phyloP scores from a whole-genome alignment of 1,139 yeast genomes.

The Zygoascus meyerae region DNA sequence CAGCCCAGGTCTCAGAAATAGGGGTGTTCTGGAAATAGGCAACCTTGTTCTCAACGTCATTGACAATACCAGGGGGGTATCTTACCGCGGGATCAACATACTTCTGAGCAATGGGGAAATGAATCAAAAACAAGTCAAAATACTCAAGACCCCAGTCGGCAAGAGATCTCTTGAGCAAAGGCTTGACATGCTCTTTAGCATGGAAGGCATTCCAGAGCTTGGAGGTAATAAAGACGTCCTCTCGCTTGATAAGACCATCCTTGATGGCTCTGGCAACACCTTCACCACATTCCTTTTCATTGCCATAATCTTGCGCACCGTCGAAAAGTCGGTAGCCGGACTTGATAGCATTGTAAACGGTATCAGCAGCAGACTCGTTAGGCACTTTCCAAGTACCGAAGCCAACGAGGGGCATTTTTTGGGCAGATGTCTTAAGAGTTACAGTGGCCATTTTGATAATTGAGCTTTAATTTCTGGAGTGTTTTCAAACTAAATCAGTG shows the following conservation, averaged over 20 bases:
- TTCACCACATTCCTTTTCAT: slow-evolving; percentile 39
- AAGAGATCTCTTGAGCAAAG: slow-evolving; percentile 43
- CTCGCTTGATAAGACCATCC: slow-evolving; percentile 38
- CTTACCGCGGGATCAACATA: slow-evolving; percentile 50
- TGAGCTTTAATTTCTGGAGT: neutral
- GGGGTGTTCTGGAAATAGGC: slow-evolving; percentile 54
- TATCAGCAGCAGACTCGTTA: slow-evolving; percentile 36
- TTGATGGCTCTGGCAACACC: slow-evolving; percentile 37
- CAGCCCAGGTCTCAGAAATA: slow-evolving; percentile 71
- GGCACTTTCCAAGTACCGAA: slow-evolving; percentile 47
- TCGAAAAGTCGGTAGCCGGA: slow-evolving; percentile 42
- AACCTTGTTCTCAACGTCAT: slow-evolving; percentile 49
- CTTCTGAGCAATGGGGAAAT: slow-evolving; percentile 54
- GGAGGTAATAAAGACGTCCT: slow-evolving; percentile 39
- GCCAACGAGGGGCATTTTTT: slow-evolving; percentile 44
- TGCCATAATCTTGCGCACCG: slow-evolving; percentile 40
- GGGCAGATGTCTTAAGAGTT: slow-evolving; percentile 33
- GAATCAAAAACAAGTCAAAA: slow-evolving; percentile 58
- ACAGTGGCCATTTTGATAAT: slow-evolving; percentile 18
- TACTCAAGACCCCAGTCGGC: slow-evolving; percentile 53
- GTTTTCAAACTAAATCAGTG: no score
- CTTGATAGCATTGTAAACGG: slow-evolving; percentile 41
- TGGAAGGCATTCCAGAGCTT: slow-evolving; percentile 44
- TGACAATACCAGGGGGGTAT: slow-evolving; percentile 65
- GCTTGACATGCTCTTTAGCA: slow-evolving; percentile 43